Conservation (phyloP, 208 protist genomes). For the Crithidia bombi region DNA sequence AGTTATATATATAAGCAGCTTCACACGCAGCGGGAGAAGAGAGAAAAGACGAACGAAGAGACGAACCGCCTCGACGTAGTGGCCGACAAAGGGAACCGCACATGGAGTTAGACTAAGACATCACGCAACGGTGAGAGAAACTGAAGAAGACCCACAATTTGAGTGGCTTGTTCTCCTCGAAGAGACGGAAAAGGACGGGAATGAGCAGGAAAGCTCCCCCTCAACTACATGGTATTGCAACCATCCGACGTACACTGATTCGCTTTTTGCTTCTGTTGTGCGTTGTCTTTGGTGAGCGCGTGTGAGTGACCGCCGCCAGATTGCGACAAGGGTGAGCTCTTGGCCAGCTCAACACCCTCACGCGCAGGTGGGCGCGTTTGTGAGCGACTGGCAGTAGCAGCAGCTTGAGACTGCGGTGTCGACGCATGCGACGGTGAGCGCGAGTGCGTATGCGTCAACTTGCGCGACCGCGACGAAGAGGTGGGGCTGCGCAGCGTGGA, state of each 20-base stretch:
- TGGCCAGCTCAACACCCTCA: background rate
- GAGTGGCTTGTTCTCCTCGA: no score
- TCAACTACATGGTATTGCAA: conserved; percentile 6
- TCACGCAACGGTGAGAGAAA: no score
- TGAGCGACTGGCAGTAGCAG: background rate
- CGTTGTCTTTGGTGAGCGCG: background rate
- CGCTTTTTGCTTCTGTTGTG: conserved; percentile 12
- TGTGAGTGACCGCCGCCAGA: background rate
- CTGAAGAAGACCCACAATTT: no score
- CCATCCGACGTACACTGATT: conserved; percentile 14
- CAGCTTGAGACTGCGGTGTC: background rate
- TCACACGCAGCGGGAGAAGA: no score
- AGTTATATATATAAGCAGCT: no score
- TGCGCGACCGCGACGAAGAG: conserved; percentile 5
- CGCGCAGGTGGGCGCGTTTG: background rate
- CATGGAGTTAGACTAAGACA: no score
- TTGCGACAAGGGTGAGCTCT: background rate
- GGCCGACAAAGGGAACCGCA: no score
- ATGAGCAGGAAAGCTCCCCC: background rate
- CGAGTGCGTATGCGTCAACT: conserved; percentile 12
- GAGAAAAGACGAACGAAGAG: no score
- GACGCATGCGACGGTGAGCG: conserved; percentile 2
- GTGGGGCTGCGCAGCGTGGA: conserved; percentile 11
- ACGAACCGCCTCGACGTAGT: no score
- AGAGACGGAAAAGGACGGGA: background rate